Conservation (phyloP, 108 stramenopile species). For the Nannochloropsis oceanica region DNA sequence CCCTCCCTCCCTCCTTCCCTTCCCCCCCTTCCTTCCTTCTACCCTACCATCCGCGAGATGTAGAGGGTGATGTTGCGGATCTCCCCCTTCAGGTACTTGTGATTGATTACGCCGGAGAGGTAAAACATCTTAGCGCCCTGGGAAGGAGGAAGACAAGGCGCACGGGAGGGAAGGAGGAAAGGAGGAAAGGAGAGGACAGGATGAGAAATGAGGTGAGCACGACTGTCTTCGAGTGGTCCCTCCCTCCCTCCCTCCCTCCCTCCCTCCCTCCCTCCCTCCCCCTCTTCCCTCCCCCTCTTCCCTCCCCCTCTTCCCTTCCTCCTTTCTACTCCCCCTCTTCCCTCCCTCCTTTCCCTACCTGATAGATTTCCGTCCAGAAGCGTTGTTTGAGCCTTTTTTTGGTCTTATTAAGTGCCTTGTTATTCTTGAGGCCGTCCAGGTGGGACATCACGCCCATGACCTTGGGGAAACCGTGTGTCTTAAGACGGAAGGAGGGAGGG, state of each 20-base stretch:
- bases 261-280: neutral
- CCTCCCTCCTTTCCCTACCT: conserved; percentile 16
- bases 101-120: conserved; percentile 56
- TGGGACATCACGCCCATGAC: conserved; percentile 91
- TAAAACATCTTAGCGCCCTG: conserved; percentile 93
- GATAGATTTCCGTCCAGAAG: conserved; percentile 59
- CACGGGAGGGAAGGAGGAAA: too few species aligned
- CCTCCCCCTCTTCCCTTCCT: neutral
- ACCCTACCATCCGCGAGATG: conserved; percentile 19
- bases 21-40: conserved; percentile 20
- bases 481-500: neutral
- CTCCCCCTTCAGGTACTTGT: conserved; percentile 9
- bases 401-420: conserved; percentile 71
- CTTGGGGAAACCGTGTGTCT: conserved; percentile 82
- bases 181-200: neutral
- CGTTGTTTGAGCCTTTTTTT: conserved; percentile 87
- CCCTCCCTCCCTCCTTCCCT: too few species aligned
- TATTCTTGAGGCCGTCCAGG: conserved; percentile 76
- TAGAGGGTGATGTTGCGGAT: neutral
- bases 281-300: neutral
- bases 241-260: neutral
- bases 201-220: neutral
- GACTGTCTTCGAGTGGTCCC: neutral
- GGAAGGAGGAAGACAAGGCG: too few species aligned
- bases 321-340: neutral